Conservation (phyloP, 345 rosid genomes). For the Hibiscus mutabilis region DNA sequence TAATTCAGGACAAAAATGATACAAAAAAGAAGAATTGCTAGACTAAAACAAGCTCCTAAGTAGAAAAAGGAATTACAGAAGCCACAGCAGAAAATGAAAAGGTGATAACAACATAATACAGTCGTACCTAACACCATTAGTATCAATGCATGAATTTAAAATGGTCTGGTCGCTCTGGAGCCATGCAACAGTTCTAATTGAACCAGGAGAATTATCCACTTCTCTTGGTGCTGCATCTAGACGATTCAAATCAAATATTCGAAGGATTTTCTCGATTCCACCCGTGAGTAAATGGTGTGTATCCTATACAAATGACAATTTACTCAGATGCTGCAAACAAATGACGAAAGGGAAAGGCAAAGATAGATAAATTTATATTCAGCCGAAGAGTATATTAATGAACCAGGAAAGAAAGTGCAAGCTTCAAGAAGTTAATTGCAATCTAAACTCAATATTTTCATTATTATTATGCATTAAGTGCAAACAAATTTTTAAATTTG, state of each 20-base stretch:
- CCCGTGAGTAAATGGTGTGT: conserved; percentile 77
- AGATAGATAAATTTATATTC: not conserved
- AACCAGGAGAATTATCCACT: conserved; percentile 74
- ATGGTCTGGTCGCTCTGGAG: conserved; percentile 92
- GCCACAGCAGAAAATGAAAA: not conserved
- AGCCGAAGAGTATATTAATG: not conserved
- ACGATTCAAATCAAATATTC: conserved; percentile 77
- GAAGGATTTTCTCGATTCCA: conserved; percentile 87
- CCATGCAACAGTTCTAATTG: conserved; percentile 86
- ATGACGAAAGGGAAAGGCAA: not conserved
- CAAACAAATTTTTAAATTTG: not conserved
- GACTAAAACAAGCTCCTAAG: not conserved
- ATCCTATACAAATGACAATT: conserved; percentile 35
- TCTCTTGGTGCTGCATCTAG: conserved; percentile 83
- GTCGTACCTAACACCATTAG: conserved; percentile 75
- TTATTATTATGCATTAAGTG: not conserved
- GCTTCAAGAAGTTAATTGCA: not conserved
- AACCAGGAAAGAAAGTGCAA: not conserved
- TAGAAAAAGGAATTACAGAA: not conserved
- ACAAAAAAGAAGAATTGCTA: not conserved
- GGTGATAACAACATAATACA: not conserved
- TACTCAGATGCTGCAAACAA: not conserved
- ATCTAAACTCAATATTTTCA: not conserved
- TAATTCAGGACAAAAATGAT: not conserved
- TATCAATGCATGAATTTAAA: conserved; percentile 76